phyloP scores from a whole-genome alignment of 805 yeast genomes.

The Grigorovia transvaalensis region DNA sequence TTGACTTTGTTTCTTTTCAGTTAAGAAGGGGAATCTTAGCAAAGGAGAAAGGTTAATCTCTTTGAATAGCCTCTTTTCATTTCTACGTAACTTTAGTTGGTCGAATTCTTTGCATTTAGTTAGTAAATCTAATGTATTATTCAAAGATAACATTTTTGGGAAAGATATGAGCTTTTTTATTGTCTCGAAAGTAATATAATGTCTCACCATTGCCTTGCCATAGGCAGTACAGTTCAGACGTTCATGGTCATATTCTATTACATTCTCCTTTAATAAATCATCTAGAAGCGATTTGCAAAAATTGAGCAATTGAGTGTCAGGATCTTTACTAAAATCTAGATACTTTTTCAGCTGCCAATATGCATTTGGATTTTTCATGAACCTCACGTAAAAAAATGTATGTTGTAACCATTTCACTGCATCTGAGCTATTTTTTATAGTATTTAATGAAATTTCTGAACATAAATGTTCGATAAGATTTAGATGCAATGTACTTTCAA shows the following conservation, averaged over 20 bases:
- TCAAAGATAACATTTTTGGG: conserved; percentile 6
- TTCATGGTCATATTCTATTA: conserved; percentile 21
- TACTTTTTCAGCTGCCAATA: conserved; percentile 28
- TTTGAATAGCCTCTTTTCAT: conserved; percentile 36
- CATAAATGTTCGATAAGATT: conserved; percentile 33
- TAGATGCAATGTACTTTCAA: conserved; percentile 39
- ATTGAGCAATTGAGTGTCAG: conserved; percentile 26
- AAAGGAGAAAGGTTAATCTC: conserved; percentile 34
- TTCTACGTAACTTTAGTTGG: conserved; percentile 32
- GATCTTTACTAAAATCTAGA: conserved; percentile 8
- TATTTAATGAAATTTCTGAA: conserved; percentile 36
- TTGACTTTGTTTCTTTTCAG: conserved; percentile 19
- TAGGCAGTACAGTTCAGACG: conserved; percentile 29
- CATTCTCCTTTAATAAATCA: conserved; percentile 21
- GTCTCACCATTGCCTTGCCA: conserved; percentile 41
- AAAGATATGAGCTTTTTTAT: conserved; percentile 29
- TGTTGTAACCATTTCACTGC: conserved; percentile 39
- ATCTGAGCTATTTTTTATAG: conserved; percentile 29
- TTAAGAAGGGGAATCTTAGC: conserved; percentile 30
- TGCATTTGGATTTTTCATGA: conserved; percentile 30
- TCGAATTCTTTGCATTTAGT: conserved; percentile 34
- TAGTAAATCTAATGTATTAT: conserved; percentile 22
- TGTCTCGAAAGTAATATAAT: conserved; percentile 37
- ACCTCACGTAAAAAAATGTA: conserved; percentile 42
- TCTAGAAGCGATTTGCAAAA: conserved; percentile 29